Evolutionary conservation across 73 alveolate species (phyloP).

Genomic region (Blepharisma stoltei): DNA sequence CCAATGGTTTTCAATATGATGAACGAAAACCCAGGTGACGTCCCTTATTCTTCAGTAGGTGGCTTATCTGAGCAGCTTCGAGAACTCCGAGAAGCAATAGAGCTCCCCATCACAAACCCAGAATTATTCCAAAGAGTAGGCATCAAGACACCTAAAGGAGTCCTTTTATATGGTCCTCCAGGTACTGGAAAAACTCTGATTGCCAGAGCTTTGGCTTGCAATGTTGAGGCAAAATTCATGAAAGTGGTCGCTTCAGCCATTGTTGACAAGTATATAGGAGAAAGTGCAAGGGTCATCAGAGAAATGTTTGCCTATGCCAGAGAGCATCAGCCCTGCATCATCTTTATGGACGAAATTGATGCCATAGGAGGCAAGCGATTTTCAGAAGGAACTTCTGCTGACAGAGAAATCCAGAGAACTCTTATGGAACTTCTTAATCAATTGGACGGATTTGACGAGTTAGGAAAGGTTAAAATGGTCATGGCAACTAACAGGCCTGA

Average conservation of each 20-base stretch:
- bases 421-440: slow-evolving; percentile 97
- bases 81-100: slow-evolving; percentile 96
- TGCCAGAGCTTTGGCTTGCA: slow-evolving; percentile 99
- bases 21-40: slow-evolving; percentile 96
- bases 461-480: slow-evolving; percentile 97
- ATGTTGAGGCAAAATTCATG: slow-evolving; percentile 92
- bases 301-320: slow-evolving; percentile 99
- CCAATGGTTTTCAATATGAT: slow-evolving; percentile 98
- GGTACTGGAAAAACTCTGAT: slow-evolving; percentile 99
- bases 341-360: slow-evolving; percentile 98
- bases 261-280: slow-evolving; percentile 99
- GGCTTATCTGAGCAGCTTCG: slow-evolving; percentile 96
- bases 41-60: slow-evolving; percentile 91
- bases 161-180: slow-evolving; percentile 99
- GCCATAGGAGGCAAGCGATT: slow-evolving; percentile 98
- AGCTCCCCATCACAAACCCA: slow-evolving; percentile 98
- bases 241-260: slow-evolving; percentile 98
- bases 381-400: slow-evolving; percentile 95
- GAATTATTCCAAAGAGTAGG: slow-evolving; percentile 99
- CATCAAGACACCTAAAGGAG: slow-evolving; percentile 99
- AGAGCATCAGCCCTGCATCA: slow-evolving; percentile 96
- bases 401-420: slow-evolving; percentile 99
- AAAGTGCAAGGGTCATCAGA: slow-evolving; percentile 98
- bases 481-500: slow-evolving; percentile 99
- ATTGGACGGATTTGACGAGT: slow-evolving; percentile 99